Percentiles rank a stretch among this genome's conserved stretches.
phyloP scores from a whole-genome alignment of 2,329 filamentous ascomycete genomes.

The Microcyclospora pomicola region DNA sequence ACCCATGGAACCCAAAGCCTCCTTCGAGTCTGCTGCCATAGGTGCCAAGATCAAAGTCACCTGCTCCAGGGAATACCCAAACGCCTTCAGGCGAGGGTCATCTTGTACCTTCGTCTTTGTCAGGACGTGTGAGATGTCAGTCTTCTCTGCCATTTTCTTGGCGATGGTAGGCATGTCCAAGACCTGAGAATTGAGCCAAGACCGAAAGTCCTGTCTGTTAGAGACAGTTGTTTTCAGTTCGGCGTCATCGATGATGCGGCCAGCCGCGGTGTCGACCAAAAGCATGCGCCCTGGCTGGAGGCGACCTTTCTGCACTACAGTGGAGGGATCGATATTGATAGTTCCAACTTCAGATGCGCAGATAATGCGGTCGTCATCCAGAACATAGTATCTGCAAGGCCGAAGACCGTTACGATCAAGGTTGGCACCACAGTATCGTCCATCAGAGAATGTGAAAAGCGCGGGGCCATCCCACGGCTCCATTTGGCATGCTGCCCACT shows the following conservation, averaged over 20 bases:
- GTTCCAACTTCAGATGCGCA: constrained; percentile 95
- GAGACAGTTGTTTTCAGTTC: constrained; percentile 84
- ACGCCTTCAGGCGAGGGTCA: constrained; percentile 70
- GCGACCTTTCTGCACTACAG: constrained; percentile 81
- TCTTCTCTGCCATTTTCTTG: constrained; percentile 43
- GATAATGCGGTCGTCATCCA: constrained; percentile 92
- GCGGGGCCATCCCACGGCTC: constrained; percentile 97
- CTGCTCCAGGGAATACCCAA: constrained; percentile 91
- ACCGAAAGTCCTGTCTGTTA: constrained; percentile 72
- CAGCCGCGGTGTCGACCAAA: constrained; percentile 78
- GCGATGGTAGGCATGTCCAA: constrained; percentile 67
- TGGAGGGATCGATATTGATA: constrained; percentile 79
- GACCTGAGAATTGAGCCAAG: constrained; percentile 77
- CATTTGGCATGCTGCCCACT: constrained; percentile 98
- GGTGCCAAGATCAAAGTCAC: constrained; percentile 81
- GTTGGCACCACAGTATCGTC: constrained; percentile 92
- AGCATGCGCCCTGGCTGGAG: constrained; percentile 93
- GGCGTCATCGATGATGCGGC: constrained; percentile 84
- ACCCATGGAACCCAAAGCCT: constrained; percentile 93
- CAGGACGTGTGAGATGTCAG: constrained; percentile 53
- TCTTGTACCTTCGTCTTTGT: constrained; percentile 63
- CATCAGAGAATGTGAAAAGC: constrained; percentile 92
- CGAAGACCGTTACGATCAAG: constrained; percentile 89
- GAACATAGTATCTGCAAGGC: constrained; percentile 92
- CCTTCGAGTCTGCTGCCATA: constrained; percentile 95